Conservation (phyloP, 1,284 basidiomycete species). For the Malassezia arunalokei region DNA sequence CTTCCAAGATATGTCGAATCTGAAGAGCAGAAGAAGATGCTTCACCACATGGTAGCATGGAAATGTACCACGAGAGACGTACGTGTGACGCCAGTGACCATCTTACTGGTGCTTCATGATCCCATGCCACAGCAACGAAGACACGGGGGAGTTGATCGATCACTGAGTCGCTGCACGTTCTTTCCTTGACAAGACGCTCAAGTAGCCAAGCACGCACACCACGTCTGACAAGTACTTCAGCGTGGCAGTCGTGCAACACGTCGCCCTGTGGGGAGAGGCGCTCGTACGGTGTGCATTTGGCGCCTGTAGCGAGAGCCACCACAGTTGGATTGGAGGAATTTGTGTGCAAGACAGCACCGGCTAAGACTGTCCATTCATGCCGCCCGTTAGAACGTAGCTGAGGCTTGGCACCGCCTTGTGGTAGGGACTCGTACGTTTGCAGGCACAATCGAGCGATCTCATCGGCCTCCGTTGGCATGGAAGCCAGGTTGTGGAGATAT, state of each 20-base stretch:
- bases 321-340: slow-evolving; percentile 47
- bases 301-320: slow-evolving; percentile 66
- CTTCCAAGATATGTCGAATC: slow-evolving; percentile 21
- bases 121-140: neutral
- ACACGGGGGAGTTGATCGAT: slow-evolving; percentile 4
- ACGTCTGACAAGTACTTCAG: slow-evolving; percentile 71
- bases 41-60: slow-evolving; percentile 65
- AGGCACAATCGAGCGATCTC: slow-evolving; percentile 11
- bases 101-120: slow-evolving; percentile 40
- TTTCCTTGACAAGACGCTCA: slow-evolving; percentile 53
- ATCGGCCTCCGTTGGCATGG: neutral
- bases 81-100: slow-evolving; percentile 54
- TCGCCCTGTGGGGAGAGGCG: slow-evolving; percentile 62
- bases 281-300: slow-evolving; percentile 65
- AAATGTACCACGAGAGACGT: slow-evolving; percentile 62
- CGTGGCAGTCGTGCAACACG: slow-evolving; percentile 73
- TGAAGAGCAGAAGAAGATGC: slow-evolving; percentile 15
- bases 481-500: neutral
- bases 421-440: slow-evolving; percentile 9
- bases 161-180: neutral
- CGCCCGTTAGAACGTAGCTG: slow-evolving; percentile 15
- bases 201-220: slow-evolving; percentile 66
- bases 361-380: slow-evolving; percentile 22
- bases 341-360: slow-evolving; percentile 8
- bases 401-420: slow-evolving; percentile 17